Base-by-base conservation (phyloP, 345 rosid genomes). In the Punica granatum region DNA sequence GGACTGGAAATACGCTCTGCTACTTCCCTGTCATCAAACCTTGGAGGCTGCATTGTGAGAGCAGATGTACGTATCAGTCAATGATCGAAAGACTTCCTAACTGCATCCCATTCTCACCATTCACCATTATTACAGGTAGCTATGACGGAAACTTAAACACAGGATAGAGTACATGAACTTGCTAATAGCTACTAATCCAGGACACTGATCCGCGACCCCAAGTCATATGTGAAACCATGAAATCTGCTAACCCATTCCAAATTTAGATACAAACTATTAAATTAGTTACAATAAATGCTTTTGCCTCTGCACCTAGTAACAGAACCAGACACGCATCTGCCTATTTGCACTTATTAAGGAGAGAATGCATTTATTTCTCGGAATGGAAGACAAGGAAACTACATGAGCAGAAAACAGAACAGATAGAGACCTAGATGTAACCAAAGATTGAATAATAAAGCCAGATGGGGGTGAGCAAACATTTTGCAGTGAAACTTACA, bases 1-100 rank as follows among this genome's bases (percentile, higher is more conserved):
- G 99, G 97, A 76, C 82, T 71, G 34, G 92, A 92, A 73, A 94
- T 96, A n/a, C 99, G 87, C 49, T 94, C 96, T 67, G 92, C 96
- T 64, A 96, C 91, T 86, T 94, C 97, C 67, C 61, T 84, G 69
- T 94, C 97, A 83, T 91, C 96, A 77, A 79, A 94, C 71, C 80
- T 82, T 63, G 99, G 99, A 73, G 99, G 97, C 99, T 94, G 89
- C 84, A 85, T 69, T 43, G 67, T 39, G 64, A 37, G 37, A 11
- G 19, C 48, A 39, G 7, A 18, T 10, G 0, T 23, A 56, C 12
- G 31, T 21, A 56, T 60, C 36, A 21, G 44, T 25, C 44, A 62
- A 62, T 39, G 12, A 51, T 34, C 65, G 19, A 28, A 13, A 23
- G 35, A 26, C 33, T 28, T 8, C 42, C 25, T 26, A 11, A 32